These are phyloP conservation scores for Pseudogymnoascus sp. DNA, from an alignment of 2,329 filamentous ascomycete genomes.

Conservation along the genomic window DNA sequence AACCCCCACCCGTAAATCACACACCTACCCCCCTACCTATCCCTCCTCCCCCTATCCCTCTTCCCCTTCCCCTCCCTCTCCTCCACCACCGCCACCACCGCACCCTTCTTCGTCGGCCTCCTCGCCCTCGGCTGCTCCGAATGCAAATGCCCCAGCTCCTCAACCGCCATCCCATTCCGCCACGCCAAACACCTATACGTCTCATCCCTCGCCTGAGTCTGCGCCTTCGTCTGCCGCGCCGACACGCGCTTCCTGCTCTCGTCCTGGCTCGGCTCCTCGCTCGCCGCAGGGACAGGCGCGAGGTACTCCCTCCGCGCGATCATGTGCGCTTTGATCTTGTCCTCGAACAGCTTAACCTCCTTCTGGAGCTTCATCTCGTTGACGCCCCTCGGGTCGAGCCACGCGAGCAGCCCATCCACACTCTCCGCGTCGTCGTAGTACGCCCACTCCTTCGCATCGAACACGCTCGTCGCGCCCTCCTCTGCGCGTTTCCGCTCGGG, in stretches of 20 bases:
- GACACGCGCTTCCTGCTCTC: conserved; percentile 42
- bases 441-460: conserved; percentile 76
- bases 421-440: conserved; percentile 77
- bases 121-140: conserved; percentile 46
- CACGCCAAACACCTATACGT: conserved; percentile 55
- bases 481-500: conserved; percentile 78
- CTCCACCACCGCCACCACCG: conserved; percentile 24
- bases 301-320: conserved; percentile 69
- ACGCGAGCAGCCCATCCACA: conserved; percentile 71
- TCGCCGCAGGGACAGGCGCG: conserved; percentile 29
- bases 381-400: conserved; percentile 79
- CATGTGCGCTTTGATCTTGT: conserved; percentile 75
- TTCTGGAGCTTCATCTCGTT: conserved; percentile 85
- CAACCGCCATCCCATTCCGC: conserved; percentile 55
- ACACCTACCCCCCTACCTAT: conserved; percentile 34
- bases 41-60: conserved; percentile 36
- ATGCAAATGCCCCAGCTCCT: conserved; percentile 52
- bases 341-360: conserved; percentile 69
- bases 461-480: conserved; percentile 74
- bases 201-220: conserved; percentile 41
- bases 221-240: conserved; percentile 55
- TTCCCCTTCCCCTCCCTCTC: conserved; percentile 32
- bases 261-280: conserved; percentile 38
- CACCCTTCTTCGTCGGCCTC: conserved; percentile 27
- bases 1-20: neutral